These are phyloP conservation scores for Cicer judaicum DNA, from an alignment of 306 rosid genomes.

Conservation along the genomic window DNA sequence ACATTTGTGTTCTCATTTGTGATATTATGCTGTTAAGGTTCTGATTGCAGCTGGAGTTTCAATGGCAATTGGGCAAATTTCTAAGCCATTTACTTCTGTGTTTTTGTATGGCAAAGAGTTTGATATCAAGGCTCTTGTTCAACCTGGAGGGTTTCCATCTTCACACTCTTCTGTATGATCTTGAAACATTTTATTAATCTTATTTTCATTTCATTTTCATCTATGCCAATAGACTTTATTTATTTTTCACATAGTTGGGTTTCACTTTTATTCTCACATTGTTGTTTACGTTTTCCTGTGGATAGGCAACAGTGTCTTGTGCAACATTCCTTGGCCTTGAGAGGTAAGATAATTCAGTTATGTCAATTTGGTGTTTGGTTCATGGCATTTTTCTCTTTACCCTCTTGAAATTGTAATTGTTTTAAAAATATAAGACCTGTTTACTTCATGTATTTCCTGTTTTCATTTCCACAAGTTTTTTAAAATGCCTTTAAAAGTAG, in stretches of 20 bases:
- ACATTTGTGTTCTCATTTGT: neutral
- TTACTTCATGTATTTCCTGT: too few species aligned
- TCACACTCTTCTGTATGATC: slow-evolving; percentile 86
- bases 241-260: neutral
- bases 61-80: slow-evolving; percentile 75
- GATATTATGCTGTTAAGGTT: slow-evolving; percentile 52
- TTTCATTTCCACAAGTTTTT: too few species aligned
- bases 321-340: slow-evolving; percentile 85
- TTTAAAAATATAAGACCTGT: too few species aligned
- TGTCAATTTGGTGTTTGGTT: slow-evolving; percentile 18
- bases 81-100: slow-evolving; percentile 77
- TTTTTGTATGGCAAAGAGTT: slow-evolving; percentile 71
- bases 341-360: slow-evolving; percentile 54
- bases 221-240: slow-evolving; percentile 8
- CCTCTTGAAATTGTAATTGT: slow-evolving; percentile 9
- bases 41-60: slow-evolving; percentile 77
- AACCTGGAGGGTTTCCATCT: slow-evolving; percentile 95
- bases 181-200: neutral
- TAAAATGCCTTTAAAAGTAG: too few species aligned
- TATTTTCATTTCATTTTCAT: neutral
- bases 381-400: slow-evolving; percentile 13
- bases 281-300: slow-evolving; percentile 48
- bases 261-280: slow-evolving; percentile 42
- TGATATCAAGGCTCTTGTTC: slow-evolving; percentile 63
- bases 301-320: slow-evolving; percentile 81